A percentile compares a stretch with the other conserved stretches of the same genome.
Evolutionary conservation across 129 eudicot species (phyloP).

Genomic region (Tagetes erecta): DNA sequence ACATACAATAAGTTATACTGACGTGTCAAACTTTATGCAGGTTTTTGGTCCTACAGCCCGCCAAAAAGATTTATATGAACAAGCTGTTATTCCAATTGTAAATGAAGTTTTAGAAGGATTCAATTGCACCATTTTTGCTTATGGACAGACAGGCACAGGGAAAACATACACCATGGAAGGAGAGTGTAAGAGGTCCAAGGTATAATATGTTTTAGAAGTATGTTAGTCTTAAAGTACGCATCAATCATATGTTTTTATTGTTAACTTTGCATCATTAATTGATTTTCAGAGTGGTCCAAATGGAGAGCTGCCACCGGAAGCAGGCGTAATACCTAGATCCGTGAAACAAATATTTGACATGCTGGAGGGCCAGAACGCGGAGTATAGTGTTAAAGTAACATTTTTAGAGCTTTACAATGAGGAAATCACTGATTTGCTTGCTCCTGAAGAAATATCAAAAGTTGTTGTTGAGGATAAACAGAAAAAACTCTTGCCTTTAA

Average conservation of each 20-base stretch:
- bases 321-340: constrained; percentile 97
- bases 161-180: constrained; percentile 99
- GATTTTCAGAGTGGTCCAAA: constrained; percentile 73
- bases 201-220: constrained; percentile 21
- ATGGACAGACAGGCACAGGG: constrained; percentile 98
- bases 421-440: constrained; percentile 94
- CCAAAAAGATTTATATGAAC: constrained; percentile 84
- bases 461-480: constrained; percentile 73
- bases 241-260: background rate
- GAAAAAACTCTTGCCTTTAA: constrained; percentile 80
- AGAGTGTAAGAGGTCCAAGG: constrained; percentile 91
- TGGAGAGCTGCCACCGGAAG: constrained; percentile 82
- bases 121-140: constrained; percentile 95
- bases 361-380: constrained; percentile 89
- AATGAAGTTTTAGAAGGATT: constrained; percentile 95
- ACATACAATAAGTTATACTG: background rate
- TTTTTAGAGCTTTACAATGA: constrained; percentile 94
- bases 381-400: constrained; percentile 96
- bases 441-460: constrained; percentile 85
- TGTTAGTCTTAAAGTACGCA: background rate
- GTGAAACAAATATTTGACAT: constrained; percentile 94
- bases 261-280: background rate
- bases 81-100: constrained; percentile 92
- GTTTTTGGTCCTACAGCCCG: constrained; percentile 91
- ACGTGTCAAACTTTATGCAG: constrained; percentile 34